Conservation (phyloP, 805 yeast genomes). For the Teunomyces cretensis region DNA sequence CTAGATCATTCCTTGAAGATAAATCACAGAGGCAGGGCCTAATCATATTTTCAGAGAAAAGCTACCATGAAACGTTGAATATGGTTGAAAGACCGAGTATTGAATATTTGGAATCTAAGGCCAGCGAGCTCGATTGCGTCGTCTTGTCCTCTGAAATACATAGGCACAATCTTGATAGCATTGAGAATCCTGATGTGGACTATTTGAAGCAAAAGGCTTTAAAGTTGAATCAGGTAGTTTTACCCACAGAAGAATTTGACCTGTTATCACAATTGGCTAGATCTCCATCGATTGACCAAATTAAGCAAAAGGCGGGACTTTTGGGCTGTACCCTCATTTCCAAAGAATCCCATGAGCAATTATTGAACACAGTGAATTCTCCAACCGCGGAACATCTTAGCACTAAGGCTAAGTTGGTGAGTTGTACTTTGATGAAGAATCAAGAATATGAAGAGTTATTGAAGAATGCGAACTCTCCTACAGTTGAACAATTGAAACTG, state of each 20-base stretch:
- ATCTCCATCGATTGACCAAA: slow-evolving; percentile 7
- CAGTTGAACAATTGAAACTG: slow-evolving; percentile 6
- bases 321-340: slow-evolving; percentile 13
- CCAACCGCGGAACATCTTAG: slow-evolving; percentile 12
- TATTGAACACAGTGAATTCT: slow-evolving; percentile 6
- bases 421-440: slow-evolving; percentile 7
- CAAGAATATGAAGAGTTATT: slow-evolving; percentile 20
- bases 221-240: slow-evolving; percentile 12
- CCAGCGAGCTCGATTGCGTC: slow-evolving; percentile 9
- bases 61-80: slow-evolving; percentile 13
- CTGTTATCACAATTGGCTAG: slow-evolving; percentile 4
- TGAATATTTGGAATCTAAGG: slow-evolving; percentile 18
- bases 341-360: slow-evolving; percentile 9
- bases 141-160: slow-evolving; percentile 5
- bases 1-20: slow-evolving; percentile 1
- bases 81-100: slow-evolving; percentile 20
- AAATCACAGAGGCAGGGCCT: slow-evolving; percentile 3
- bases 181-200: slow-evolving; percentile 15
- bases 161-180: slow-evolving; percentile 6
- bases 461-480: slow-evolving; percentile 13
- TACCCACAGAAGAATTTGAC: slow-evolving; percentile 5
- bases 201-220: slow-evolving; percentile 14
- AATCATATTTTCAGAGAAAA: slow-evolving; percentile 7
- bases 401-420: slow-evolving; percentile 7
- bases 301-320: slow-evolving; percentile 13